phyloP scores from a whole-genome alignment of 225 moss, liverwort and hornwort genomes.

The Asterella californica region DNA sequence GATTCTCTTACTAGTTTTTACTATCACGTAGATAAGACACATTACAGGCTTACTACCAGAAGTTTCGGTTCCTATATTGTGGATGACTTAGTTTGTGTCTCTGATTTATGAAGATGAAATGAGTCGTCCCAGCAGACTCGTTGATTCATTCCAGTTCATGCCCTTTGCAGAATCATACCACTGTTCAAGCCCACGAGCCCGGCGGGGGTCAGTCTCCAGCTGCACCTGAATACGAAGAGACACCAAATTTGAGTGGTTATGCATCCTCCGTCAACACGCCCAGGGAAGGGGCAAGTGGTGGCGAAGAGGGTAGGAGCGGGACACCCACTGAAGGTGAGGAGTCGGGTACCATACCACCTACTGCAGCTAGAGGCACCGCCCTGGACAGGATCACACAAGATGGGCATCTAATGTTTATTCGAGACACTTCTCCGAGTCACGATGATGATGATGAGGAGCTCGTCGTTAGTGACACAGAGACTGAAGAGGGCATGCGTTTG shows the following conservation, averaged over 20 bases:
- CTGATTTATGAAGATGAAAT: neutral
- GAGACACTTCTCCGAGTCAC: slow-evolving; percentile 35
- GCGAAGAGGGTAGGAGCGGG: slow-evolving; percentile 28
- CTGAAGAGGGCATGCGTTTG: slow-evolving; percentile 50
- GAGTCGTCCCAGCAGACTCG: neutral
- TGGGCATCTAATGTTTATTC: slow-evolving; percentile 38
- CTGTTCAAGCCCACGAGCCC: slow-evolving; percentile 2
- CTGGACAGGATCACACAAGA: slow-evolving; percentile 34
- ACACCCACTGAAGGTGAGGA: slow-evolving; percentile 29
- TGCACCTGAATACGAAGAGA: slow-evolving; percentile 4
- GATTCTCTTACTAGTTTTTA: neutral
- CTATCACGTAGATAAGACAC: no score
- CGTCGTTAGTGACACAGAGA: slow-evolving; percentile 45
- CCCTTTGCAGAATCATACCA: slow-evolving; percentile 27
- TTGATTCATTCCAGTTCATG: neutral
- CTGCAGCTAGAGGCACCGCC: slow-evolving; percentile 21
- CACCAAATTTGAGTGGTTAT: slow-evolving; percentile 6
- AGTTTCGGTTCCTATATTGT: neutral
- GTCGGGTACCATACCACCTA: slow-evolving; percentile 10
- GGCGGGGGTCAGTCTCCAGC: slow-evolving; percentile 28
- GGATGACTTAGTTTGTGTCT: neutral
- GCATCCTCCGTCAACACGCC: slow-evolving; percentile 11
- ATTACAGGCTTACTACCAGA: neutral
- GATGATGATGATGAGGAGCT: slow-evolving; percentile 43
- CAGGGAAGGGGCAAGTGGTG: slow-evolving; percentile 21